Evolutionary conservation across 805 yeast genomes (phyloP).

Genomic region (Candida gorgasii): DNA sequence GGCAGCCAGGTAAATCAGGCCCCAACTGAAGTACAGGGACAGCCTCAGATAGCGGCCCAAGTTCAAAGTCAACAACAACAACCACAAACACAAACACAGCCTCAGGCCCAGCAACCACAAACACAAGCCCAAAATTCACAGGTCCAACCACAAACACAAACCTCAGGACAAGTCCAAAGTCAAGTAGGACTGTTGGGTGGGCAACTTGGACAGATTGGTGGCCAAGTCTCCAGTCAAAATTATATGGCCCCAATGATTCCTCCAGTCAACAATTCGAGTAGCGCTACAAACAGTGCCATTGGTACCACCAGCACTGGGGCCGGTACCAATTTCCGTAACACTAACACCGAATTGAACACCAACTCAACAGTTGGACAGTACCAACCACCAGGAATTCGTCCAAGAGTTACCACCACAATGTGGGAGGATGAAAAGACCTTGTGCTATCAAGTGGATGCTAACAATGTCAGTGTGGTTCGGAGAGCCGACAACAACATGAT

Average conservation of each 20-base stretch:
- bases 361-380: constrained; percentile 42
- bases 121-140: constrained; percentile 1
- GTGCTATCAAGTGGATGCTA: constrained; percentile 84
- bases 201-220: not conserved
- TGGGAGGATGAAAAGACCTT: constrained; percentile 89
- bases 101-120: constrained; percentile 2
- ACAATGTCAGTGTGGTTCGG: constrained; percentile 76
- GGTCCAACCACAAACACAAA: not conserved
- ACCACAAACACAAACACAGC: not conserved
- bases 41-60: constrained; percentile 4
- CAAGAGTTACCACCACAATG: constrained; percentile 78
- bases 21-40: constrained; percentile 2
- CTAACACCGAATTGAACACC: constrained; percentile 3
- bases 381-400: constrained; percentile 51
- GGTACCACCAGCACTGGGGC: constrained; percentile 6
- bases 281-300: constrained; percentile 2
- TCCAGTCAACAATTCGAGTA: not conserved
- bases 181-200: constrained; percentile 4
- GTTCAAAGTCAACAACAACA: constrained; percentile 15
- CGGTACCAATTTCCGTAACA: constrained; percentile 16
- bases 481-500: constrained; percentile 85
- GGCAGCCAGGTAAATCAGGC: constrained; percentile 2
- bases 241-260: constrained; percentile 6
- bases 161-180: not conserved
- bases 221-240: not conserved